Evolutionary conservation across 2,329 filamentous ascomycete species (phyloP), one percentile per base, ranked within the genome.

Genomic region (Neofusicoccum umdonicola): DNA sequence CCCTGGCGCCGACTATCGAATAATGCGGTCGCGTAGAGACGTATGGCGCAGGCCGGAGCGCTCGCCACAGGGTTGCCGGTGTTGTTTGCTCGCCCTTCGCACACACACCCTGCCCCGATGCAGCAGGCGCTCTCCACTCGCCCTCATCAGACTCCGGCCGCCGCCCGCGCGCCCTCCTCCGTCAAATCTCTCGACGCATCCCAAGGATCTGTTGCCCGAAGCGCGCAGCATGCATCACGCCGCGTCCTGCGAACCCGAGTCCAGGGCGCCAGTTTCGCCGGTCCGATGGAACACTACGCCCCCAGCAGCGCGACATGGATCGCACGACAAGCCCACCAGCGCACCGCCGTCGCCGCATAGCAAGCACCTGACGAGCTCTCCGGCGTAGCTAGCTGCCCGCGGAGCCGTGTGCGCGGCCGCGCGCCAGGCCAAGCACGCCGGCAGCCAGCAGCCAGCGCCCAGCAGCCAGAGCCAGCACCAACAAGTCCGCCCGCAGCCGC

Each of bases 271-370:
- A 62, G 44, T 50, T 51, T 62, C 58, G 58, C 58, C 58, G 58
- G 58, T 62, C 58, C 44, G 58, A 62, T 62, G 58, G 58, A 62
- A 50, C 58, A 62, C 56, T 60, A 58, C 54, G 52, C 54, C 54
- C 54, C 54, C 56, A 60, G 56, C 54, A 58, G 56, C 56, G 39
- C 50, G 54, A 58, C 54, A 58, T 58, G 54, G 54, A 58, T 58
- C 54, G 54, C 54, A 60, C 41, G 56, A 60, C 56, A 60, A 60
- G 56, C 56, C 56, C 39, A 58, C 54, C 54, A 58, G 22, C 39
- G 22, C 54, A 35, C 27, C 56, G 42, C 56, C 42, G 56, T 47
- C 54, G 54, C 54, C 54, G 39, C 6, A 5, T 6, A 31, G 27
- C 54, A 31, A 8, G 56, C 56, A 60, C 27, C 56, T 60, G 39